Base-by-base conservation (phyloP, 208 protist genomes). In the Leishmania lainsoni region DNA sequence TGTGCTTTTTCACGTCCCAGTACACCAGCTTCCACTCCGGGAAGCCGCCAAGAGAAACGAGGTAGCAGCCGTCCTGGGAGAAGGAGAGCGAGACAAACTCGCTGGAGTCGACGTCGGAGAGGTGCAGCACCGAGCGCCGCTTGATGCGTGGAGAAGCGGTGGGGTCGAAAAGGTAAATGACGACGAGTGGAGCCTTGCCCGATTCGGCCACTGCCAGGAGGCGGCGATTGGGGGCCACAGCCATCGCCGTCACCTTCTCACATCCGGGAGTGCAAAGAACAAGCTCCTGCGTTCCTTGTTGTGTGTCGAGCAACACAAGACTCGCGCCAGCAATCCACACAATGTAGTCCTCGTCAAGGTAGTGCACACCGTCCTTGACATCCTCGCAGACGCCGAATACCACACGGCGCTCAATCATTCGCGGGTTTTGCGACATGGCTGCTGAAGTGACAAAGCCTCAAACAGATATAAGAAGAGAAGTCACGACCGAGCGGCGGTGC, bases 21-120 rank as follows among this genome's bases (percentile, higher is more conserved):
- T 97, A 96, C 42, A 97, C 87, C 42, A 99, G 76, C 76, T 94
- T 97, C 96, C 96, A 99, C 80, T 99, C 97, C 4, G 98, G 97
- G 69, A 88, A 91, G 29, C 95, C 96, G 68, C 95, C 95, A 17
- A 98, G 94, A 0, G 97, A 87, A 20, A 97, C 86, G 20, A 99
- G 87, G 45, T 95, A 81, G 78, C 93, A 92, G 17, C 92, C 91
- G 81, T 99, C 97, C 16, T 91, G 87, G 1, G 96, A 98, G 86
- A 99, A 99, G 59, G 87, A 88, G 2, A 99, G 69, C 32, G 93
- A 98, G 32, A 97, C 86, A 87, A 96, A 98, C 87, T 98, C 89
- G 39, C 75, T 85, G 2, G 93, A 97, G 59, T 93, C 90, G 52
- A 98, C 78, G 75, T 97, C 94, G 22, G 94, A 88, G n/a, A 95